Evolutionary conservation across 106 monocot genomes (phyloP), one percentile per base, ranked within the genome.

Genomic region (Iris macrosiphon): DNA sequence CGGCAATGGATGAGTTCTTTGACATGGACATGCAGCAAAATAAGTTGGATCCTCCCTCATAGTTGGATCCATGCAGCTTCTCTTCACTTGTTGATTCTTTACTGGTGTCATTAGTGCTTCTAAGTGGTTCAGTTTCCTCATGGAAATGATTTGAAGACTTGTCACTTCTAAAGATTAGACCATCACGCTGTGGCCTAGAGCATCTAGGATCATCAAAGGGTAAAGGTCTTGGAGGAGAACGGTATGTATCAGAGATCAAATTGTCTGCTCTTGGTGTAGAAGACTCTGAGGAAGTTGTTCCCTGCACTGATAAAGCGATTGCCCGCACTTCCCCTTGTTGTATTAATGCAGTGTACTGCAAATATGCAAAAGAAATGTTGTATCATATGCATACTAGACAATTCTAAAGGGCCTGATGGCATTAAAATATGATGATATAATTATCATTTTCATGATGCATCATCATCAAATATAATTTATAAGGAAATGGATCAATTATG

Each of bases 131-230:
- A 26, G 64, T 62, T 40, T 87, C 83, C 38, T 83, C 87, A 64
- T 74, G 66, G 18, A 53, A 67, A 69, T 76, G 86, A 43, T 67
- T 65, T 49, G 74, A 80, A 22, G 58, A 42, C 58, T 87, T 87
- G 21, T 62, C 74, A 50, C 46, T 58, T 52, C 56, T 77, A 51
- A 59, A 73, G 35, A 65, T 41, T 52, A 73, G 59, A 34, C 71
- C 64, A 26, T 57, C 62, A 52, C 26, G 67, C 6, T 65, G 67
- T 9, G 35, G 10, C n/a, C 25, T 44, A 25, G 86, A 81, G 59
- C 51, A 87, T 51, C 76, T 76, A 32, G 93, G 80, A 70, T 93
- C 93, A 61, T 87, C 77, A 64, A 83, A 93, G 27, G 93, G 68
- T 42, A 93, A 55, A 34, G 93, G 87, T 43, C 76, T 75, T 21